phyloP scores from a whole-genome alignment of 2,329 filamentous ascomycete species.

The Daldinia sp. region DNA sequence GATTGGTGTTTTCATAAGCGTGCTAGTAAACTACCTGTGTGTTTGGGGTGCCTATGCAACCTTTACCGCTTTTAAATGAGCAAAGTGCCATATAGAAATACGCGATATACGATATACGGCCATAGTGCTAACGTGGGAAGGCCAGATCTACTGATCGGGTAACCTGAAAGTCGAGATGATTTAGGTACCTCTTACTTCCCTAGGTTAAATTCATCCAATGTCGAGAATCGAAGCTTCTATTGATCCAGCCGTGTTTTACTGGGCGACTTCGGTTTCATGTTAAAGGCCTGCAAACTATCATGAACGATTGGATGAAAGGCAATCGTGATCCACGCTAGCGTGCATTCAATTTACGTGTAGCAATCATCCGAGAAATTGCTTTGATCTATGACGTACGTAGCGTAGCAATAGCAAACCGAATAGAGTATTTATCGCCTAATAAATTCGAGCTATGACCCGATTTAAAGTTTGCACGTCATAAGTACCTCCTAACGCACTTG shows the following conservation, averaged over 20 bases:
- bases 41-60: no score
- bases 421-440: neutral
- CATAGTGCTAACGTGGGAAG: no score
- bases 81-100: no score
- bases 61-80: no score
- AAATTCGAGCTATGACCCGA: neutral
- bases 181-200: neutral
- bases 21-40: no score
- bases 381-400: neutral
- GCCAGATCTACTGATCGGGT: no score
- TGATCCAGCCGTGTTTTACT: neutral
- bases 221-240: neutral
- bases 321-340: neutral
- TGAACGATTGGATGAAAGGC: neutral
- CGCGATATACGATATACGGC: no score
- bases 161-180: no score
- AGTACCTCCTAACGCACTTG: neutral
- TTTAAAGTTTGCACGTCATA: slow-evolving; percentile 5
- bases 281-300: neutral
- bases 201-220: no score
- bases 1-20: neutral
- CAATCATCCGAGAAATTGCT: neutral
- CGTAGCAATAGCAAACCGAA: neutral
- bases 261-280: neutral
- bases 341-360: neutral